These are phyloP conservation scores for Aspergillus aculeatinus DNA, from an alignment of 2,329 filamentous ascomycete species.

Conservation along the genomic window DNA sequence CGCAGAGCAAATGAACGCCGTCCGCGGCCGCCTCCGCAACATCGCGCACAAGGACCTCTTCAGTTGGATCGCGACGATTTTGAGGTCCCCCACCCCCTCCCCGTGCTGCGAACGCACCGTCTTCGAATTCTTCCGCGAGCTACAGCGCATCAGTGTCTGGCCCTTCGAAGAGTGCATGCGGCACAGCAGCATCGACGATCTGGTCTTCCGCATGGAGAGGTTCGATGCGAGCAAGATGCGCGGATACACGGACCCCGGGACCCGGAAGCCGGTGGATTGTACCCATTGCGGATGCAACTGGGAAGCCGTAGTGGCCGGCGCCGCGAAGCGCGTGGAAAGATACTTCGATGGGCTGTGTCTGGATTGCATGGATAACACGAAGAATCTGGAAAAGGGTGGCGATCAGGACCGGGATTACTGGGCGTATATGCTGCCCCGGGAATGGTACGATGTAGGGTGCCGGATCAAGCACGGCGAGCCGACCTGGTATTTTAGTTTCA, in stretches of 20 bases:
- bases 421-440: not conserved
- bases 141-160: not conserved
- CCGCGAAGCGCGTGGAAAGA: not conserved
- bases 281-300: not conserved
- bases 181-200: not conserved
- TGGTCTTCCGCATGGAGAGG: not conserved
- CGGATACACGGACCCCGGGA: too few relatives aligned
- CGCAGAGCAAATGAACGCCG: constrained; percentile 8
- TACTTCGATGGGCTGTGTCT: constrained; percentile 14
- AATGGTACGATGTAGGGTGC: not conserved
- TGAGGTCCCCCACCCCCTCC: not conserved
- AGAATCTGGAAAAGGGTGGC: not conserved
- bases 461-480: constrained; percentile 6
- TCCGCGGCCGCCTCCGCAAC: constrained; percentile 6
- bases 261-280: not conserved
- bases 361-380: constrained; percentile 8
- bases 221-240: not conserved
- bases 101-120: constrained; percentile 1
- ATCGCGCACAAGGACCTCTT: constrained; percentile 5
- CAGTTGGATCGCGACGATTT: not conserved
- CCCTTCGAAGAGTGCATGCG: constrained; percentile 1
- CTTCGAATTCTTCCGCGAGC: constrained; percentile 2
- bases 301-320: not conserved
- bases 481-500: constrained; percentile 10
- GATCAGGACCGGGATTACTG: constrained; percentile 9